Percentiles rank a stretch among this genome's conserved stretches.
Conservation (phyloP, 2,329 filamentous ascomycete species). For the Hysterium pulicare region DNA sequence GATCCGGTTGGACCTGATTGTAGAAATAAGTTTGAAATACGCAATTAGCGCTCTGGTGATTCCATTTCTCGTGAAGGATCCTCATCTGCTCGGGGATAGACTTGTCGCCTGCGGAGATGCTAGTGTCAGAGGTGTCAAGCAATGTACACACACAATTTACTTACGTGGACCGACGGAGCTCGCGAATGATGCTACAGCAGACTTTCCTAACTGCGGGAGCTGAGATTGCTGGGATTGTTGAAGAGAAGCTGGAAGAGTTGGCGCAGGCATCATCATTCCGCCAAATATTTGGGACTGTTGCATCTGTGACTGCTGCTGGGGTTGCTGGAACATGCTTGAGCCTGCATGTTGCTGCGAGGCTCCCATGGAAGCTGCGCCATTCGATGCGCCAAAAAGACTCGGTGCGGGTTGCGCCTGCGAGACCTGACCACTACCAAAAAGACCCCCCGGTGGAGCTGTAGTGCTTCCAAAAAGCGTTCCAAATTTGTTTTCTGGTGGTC, state of each 20-base stretch:
- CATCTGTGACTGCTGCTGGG: slow-evolving; percentile 40
- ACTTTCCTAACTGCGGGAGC: slow-evolving; percentile 33
- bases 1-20: slow-evolving; percentile 73
- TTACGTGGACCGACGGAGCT: slow-evolving; percentile 27
- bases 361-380: slow-evolving; percentile 10
- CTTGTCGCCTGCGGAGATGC: slow-evolving; percentile 57
- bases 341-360: slow-evolving; percentile 31
- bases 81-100: slow-evolving; percentile 71
- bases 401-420: slow-evolving; percentile 9
- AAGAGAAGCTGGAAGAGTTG: slow-evolving; percentile 23
- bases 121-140: slow-evolving; percentile 11
- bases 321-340: slow-evolving; percentile 40
- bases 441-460: slow-evolving; percentile 34
- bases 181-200: slow-evolving; percentile 23
- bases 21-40: slow-evolving; percentile 83
- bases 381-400: slow-evolving; percentile 22
- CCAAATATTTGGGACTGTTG: slow-evolving; percentile 43
- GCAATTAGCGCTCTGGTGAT: slow-evolving; percentile 64
- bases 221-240: slow-evolving; percentile 34
- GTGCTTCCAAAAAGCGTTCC: slow-evolving; percentile 37
- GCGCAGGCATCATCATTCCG: slow-evolving; percentile 28
- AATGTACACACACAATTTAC: too few relatives aligned
- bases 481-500: slow-evolving; percentile 17
- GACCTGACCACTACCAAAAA: slow-evolving; percentile 32
- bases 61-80: slow-evolving; percentile 70